Evolutionary conservation across 2,329 filamentous ascomycete species (phyloP), one percentile per base, ranked within the genome.

Genomic region (Cladosporium sp.): DNA sequence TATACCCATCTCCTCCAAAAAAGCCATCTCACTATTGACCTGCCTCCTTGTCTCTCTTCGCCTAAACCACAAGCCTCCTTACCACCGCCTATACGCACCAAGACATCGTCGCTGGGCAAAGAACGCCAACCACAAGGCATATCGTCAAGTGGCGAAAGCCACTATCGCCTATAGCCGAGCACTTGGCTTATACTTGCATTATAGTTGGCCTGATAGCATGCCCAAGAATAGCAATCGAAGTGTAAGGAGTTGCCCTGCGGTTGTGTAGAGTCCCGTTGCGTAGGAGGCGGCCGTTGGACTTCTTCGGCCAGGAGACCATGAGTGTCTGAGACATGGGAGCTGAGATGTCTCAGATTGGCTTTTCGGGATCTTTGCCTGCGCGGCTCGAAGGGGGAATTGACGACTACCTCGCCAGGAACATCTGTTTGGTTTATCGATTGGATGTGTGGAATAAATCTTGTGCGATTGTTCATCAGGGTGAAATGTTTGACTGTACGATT

Each of bases 1-100:
- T 64, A 64, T 64, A 64, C 55, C 34, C 32, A 49, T n/a, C 14
- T 11, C 30, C 26, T 21, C 34, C 2, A 32, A 1, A 15, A 34
- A 21, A 44, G 51, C 51, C 61, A 47, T 64, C 61, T 26, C 26
- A 24, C 11, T 26, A 32, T 36, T n/a, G 12, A 47, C 61, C 61
- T 49, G 61, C 61, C 61, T 64, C 61, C 51, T 47, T 64, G 61
- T 64, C 51, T 55, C 36, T 38, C 24, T 7, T 24, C 28, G 18
- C 36, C 51, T 11, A 57, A 26, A 30, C 36, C 26, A 44, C 61
- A 64, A 36, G 51, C 61, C 61, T 28, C 38, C 61, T 28, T 34
- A 30, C 58, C 58, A 47, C 38, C 38, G 21, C 24, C 18, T 32
- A 55, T 32, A 55, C 28, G 30, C 3, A 3, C 18, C 30, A 55